Evolutionary conservation across 768 basidiomycete species (phyloP), one percentile per base, ranked within the genome.

Genomic region (Leccinum rimulosum): DNA sequence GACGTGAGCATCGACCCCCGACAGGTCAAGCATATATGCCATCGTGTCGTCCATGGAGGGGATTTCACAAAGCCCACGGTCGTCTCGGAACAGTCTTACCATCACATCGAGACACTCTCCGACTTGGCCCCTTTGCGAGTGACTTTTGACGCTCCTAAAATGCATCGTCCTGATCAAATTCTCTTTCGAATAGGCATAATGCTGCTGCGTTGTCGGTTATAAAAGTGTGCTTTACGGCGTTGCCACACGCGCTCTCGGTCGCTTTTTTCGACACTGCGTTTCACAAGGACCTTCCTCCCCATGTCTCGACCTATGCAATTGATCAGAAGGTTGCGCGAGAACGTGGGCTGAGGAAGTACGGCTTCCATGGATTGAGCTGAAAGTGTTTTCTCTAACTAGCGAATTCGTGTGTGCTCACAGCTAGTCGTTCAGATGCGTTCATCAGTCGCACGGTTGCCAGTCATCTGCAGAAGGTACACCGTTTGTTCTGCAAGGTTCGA

Each of bases 241-340:
- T 96, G 17, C 88, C 91, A 1, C 68, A 84, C 12, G 82, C 93
- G 19, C 80, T 78, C 31, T 90, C 89, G 0, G 81, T 95, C 52
- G 89, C 93, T 0, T 91, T 88, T 67, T 97, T 96, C 68, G 94
- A 97, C 72, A 91, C 93, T 0, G 81, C 90, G 5, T 93, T 93
- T 74, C 91, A 96, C 73, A 80, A 79, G 50, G 80, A 89, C 10
- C 82, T 98, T 15, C 91, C 92, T 0, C 64, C 74, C 5, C 87
- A 93, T 66, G 84, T 95, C 55, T 82, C 88, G 40, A 88, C 84
- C 54, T 95, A 94, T 68, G 84, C 93, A 0, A 87, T 96, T 54
- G 76, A 88, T 61, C 88, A 82, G 64, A 68, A 75, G 9, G 74
- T 88, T 48, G 84, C 89, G 0, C 76, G 77, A 40, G 74, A 82